Evolutionary conservation across 257 asterid genomes (phyloP), one percentile per base, ranked within the genome.

Genomic region (Avicennia marina): DNA sequence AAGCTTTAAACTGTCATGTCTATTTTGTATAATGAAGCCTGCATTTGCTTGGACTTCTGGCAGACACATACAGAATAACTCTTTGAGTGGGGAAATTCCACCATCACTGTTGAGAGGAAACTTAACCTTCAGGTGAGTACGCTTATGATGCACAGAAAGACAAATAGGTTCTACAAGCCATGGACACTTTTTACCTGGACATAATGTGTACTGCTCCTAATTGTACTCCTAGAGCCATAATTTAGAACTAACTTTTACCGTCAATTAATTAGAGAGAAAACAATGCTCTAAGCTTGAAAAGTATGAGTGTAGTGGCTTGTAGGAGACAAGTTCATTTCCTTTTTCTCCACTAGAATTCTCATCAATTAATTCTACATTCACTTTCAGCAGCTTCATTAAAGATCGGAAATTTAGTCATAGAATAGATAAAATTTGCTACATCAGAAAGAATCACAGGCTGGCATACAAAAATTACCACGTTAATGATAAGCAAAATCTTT

Each of bases 21-120:
- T 56, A 0, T 8, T n/a, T 22, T 3, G 29, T 29, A 36, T 57
- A 26, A 31, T 59, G 50, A 53, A 62, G 25, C 32, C 32, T 47
- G 43, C 21, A 58, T 26, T 40, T 57, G 21, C 24, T 60, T 54
- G 20, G 24, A 58, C 25, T 40, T 42, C 33, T 60, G 67, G 64
- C 89, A 88, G 98, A 81, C 62, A 80, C 63, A 54, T 91, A 33
- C 89, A 82, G 78, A 80, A 89, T 81, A 91, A 91, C 83, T 81
- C 95, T 45, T 71, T 91, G 60, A 75, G 80, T 31, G 95, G 95
- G 46, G 84, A 80, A 68, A 83, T 91, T 75, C 97, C 90, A 49
- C 60, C 71, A 39, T 60, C 81, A 3, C 65, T 91, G 63, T 62
- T 88, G 53, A 75, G 79, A 60, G 90, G 79, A 62, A 83, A 80